Evolutionary conservation across 352 stramenopile genomes (phyloP), one percentile per base, ranked within the genome.

Genomic region (Plasmopara viticola): DNA sequence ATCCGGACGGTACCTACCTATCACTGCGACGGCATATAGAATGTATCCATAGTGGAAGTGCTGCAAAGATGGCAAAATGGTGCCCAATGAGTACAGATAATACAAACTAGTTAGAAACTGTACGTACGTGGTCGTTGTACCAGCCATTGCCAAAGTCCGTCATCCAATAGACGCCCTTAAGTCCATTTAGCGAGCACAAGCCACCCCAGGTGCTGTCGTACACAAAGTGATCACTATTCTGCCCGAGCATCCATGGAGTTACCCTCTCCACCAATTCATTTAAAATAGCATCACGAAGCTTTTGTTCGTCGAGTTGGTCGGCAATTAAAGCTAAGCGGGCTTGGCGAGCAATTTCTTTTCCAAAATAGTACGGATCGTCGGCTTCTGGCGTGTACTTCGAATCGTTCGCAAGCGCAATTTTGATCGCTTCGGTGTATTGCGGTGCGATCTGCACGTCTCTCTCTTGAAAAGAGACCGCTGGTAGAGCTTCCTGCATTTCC

Each of bases 31-130:
- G 18, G 87, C 73, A 60, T 94, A 95, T 45, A 95, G 61, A 35
- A 97, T 80, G 58, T 98, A 98, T 47, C 94, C 95, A 56, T 98
- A 98, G 65, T 98, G 94, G 62, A 98, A 98, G 70, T 98, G 95
- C 76, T 98, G 59, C 18, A 52, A 41, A 18, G 2, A 13, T 18
- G n/a, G 8, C 37, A 38, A 9, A 38, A 5, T 14, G 5, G 33
- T 38, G 13, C 33, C 2, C 7, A n/a, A 41, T 2, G 5, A 41
- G 5, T 18, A 41, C 12, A 41, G 20, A 25, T 25, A 25, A 25
- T 25, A 25, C 20, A 25, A 25, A 3, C 2, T 17, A 41, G 6
- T 41, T 2, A 17, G 5, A 17, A 8, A 41, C 31, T 35, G 31
- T 37, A 86, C 78, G 56, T 86, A 93, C 82, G 43, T 94, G 83